These are phyloP conservation scores for Tulasnella calospora DNA, from an alignment of 768 basidiomycete genomes.

Conservation along the genomic window DNA sequence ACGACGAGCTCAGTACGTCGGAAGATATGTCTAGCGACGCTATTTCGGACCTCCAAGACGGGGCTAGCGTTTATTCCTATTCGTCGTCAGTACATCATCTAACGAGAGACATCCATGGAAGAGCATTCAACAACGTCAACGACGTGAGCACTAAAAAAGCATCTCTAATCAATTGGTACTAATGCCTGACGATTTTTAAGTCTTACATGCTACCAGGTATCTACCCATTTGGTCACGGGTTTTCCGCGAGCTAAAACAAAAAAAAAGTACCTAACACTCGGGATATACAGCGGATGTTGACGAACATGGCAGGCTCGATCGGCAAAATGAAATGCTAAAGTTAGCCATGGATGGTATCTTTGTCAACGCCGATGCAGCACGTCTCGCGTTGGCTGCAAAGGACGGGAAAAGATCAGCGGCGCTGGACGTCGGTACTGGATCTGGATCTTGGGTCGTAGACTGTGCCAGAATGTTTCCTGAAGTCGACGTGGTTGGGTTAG, in stretches of 20 bases:
- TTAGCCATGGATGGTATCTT: constrained; percentile 11
- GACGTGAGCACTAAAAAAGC: neutral
- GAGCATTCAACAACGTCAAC: constrained; percentile 20
- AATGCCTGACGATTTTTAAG: neutral
- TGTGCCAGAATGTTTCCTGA: constrained; percentile 2
- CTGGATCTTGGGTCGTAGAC: constrained; percentile 20
- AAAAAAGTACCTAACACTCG: neutral
- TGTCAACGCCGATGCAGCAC: neutral
- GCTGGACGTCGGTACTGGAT: constrained; percentile 19
- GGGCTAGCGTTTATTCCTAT: constrained; percentile 24
- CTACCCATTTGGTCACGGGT: neutral
- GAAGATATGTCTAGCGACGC: neutral
- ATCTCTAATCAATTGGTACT: neutral
- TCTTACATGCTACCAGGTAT: neutral
- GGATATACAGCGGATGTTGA: neutral
- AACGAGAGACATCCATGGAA: constrained; percentile 21
- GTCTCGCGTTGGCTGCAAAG: neutral
- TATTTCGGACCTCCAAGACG: neutral
- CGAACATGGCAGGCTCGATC: constrained; percentile 13
- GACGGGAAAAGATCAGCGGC: neutral
- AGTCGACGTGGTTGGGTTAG: neutral
- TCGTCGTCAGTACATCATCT: constrained; percentile 5
- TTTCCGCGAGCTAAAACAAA: neutral
- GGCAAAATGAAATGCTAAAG: constrained; percentile 14
- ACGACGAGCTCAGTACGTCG: neutral